A percentile compares a stretch with the other conserved stretches of the same genome.
Evolutionary conservation across 2,329 filamentous ascomycete genomes (phyloP).

Genomic region (Whalleya microplaca): DNA sequence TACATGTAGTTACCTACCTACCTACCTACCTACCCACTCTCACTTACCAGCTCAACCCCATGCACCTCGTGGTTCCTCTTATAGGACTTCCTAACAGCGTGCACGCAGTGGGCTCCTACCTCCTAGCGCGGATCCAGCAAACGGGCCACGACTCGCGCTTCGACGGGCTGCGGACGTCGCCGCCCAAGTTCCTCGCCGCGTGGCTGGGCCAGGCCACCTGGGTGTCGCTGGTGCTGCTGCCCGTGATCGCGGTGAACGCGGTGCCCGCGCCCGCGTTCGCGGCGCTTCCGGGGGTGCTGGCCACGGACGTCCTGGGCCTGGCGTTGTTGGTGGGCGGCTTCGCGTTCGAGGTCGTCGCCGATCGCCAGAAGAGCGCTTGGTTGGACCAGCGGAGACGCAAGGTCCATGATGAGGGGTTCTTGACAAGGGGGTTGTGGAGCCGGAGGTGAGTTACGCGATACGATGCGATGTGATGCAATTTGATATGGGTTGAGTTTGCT

Average conservation of each 20-base stretch:
- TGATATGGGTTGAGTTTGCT: neutral
- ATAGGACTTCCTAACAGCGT: too few species aligned
- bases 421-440: slow-evolving; percentile 66
- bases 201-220: slow-evolving; percentile 64
- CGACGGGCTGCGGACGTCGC: slow-evolving; percentile 44
- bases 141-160: slow-evolving; percentile 61
- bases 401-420: slow-evolving; percentile 68
- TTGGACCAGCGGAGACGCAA: slow-evolving; percentile 63
- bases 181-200: slow-evolving; percentile 41
- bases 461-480: neutral
- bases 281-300: slow-evolving; percentile 49
- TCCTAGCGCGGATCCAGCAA: slow-evolving; percentile 63
- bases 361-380: slow-evolving; percentile 68
- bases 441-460: slow-evolving; percentile 46
- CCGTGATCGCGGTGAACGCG: slow-evolving; percentile 66
- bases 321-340: slow-evolving; percentile 63
- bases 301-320: slow-evolving; percentile 61
- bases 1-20: slow-evolving; percentile 1
- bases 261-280: slow-evolving; percentile 59
- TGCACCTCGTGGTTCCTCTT: neutral
- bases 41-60: neutral
- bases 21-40: neutral
- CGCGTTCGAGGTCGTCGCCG: slow-evolving; percentile 63
- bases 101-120: slow-evolving; percentile 61
- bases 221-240: slow-evolving; percentile 69